Evolutionary conservation across 257 asterid genomes (phyloP).

Genomic region (Penstemon barbatus): DNA sequence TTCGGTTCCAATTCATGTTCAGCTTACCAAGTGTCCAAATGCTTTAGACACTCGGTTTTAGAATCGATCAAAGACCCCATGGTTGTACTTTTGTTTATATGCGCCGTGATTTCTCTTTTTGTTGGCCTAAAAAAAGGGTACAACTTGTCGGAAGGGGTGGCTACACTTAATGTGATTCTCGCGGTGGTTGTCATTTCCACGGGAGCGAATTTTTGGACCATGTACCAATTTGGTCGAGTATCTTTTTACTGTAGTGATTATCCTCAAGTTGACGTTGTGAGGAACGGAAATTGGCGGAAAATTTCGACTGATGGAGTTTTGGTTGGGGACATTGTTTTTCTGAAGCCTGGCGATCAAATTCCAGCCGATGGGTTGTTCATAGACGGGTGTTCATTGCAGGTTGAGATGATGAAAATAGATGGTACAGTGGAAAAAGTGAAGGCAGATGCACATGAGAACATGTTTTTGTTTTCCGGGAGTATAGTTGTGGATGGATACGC

Average conservation of each 20-base stretch:
- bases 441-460: conserved; percentile 32
- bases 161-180: conserved; percentile 40
- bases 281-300: conserved; percentile 35
- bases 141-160: conserved; percentile 52
- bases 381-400: conserved; percentile 37
- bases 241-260: conserved; percentile 33
- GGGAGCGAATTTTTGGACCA: conserved; percentile 36
- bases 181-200: conserved; percentile 43
- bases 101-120: conserved; percentile 43
- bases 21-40: too few species aligned
- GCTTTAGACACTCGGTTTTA: conserved; percentile 3
- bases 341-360: conserved; percentile 52
- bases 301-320: conserved; percentile 40
- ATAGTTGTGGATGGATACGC: conserved; percentile 48
- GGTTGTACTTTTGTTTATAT: conserved; percentile 34
- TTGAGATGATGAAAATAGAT: too few species aligned
- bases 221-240: conserved; percentile 37
- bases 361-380: conserved; percentile 52
- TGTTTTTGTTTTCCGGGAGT: conserved; percentile 44
- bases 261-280: conserved; percentile 37
- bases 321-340: conserved; percentile 48
- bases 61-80: conserved; percentile 41
- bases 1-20: not conserved
- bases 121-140: conserved; percentile 43
- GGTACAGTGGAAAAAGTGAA: conserved; percentile 29